Percentiles rank a stretch among this genome's conserved stretches.
Conservation (phyloP, 257 asterid genomes). For the Mitragyna speciosa region DNA sequence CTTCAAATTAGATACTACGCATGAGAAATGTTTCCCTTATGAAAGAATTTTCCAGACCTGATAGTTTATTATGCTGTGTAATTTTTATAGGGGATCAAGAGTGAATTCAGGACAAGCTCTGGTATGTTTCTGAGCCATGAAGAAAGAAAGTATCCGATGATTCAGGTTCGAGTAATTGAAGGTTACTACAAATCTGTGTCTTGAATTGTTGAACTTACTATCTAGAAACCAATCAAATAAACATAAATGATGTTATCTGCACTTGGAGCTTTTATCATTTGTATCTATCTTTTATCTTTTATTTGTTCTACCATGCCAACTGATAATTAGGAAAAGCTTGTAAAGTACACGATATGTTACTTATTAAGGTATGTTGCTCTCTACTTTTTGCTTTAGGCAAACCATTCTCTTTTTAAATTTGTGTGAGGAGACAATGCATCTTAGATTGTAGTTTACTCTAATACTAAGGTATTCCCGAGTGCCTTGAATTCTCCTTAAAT, state of each 20-base stretch:
- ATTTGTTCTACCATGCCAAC: not conserved
- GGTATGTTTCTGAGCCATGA: conserved; percentile 70
- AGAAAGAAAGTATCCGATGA: conserved; percentile 67
- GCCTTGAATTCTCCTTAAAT: not conserved
- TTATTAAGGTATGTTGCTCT: not conserved
- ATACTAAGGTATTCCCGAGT: not conserved
- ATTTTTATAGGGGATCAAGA: conserved; percentile 59
- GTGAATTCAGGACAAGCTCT: conserved; percentile 78
- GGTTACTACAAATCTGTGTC: conserved; percentile 3
- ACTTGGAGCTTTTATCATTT: not conserved
- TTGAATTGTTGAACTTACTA: not conserved
- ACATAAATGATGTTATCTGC: not conserved
- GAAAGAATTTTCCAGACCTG: not conserved
- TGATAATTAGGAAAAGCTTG: not conserved
- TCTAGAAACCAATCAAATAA: not conserved
- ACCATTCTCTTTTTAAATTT: not conserved
- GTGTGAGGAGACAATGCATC: not conserved
- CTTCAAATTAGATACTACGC: not conserved
- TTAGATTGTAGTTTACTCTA: not conserved
- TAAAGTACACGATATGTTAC: not conserved
- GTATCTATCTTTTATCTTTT: not conserved
- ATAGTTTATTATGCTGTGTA: conserved; percentile 6
- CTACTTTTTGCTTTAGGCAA: not conserved
- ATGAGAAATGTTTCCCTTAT: not conserved
- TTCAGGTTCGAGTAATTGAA: conserved; percentile 50